Conservation (phyloP, 257 asterid genomes). For the Solanum clarkiae region DNA sequence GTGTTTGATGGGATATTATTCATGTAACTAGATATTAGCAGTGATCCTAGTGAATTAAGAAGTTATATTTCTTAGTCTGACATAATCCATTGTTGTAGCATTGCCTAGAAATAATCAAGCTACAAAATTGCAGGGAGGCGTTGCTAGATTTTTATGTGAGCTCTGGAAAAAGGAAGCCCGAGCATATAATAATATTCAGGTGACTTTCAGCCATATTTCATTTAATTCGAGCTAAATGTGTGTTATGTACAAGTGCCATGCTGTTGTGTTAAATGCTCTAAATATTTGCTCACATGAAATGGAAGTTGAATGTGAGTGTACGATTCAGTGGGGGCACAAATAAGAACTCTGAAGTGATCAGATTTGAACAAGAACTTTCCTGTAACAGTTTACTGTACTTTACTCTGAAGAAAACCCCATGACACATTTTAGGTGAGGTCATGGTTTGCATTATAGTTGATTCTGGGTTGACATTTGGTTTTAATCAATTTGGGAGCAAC, state of each 20-base stretch:
- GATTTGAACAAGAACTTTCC: background rate
- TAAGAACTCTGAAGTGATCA: background rate
- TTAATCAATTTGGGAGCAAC: background rate
- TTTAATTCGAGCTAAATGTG: background rate
- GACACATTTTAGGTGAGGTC: background rate
- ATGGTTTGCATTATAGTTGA: background rate
- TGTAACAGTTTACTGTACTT: background rate
- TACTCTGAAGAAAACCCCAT: background rate
- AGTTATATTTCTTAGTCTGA: background rate
- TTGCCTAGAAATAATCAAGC: background rate
- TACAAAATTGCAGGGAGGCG: slow-evolving; percentile 45
- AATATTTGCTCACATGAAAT: background rate
- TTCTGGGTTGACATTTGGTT: background rate
- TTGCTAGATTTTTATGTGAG: slow-evolving; percentile 61
- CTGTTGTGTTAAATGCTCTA: background rate
- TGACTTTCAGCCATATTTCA: background rate
- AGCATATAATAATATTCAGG: slow-evolving; percentile 82
- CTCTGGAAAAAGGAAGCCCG: slow-evolving; percentile 77
- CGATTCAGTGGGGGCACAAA: background rate
- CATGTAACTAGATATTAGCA: background rate
- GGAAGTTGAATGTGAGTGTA: background rate
- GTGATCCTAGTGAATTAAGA: background rate
- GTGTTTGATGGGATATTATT: background rate
- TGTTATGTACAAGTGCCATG: background rate
- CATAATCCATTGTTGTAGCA: background rate